These are phyloP conservation scores for Rhododendron molle DNA, from an alignment of 148 eudicot species.

Conservation along the genomic window DNA sequence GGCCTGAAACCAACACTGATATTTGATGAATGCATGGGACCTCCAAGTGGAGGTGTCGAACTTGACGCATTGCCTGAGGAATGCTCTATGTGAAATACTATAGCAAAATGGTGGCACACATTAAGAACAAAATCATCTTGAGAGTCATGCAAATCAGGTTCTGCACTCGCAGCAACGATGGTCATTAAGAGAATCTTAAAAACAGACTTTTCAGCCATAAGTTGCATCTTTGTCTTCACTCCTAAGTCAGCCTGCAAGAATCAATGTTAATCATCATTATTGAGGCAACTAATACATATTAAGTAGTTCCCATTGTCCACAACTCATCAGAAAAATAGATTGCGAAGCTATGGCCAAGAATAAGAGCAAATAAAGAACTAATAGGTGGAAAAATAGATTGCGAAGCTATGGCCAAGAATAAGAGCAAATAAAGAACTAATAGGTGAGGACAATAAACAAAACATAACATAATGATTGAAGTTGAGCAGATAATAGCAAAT, in stretches of 20 bases:
- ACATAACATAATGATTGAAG: neutral
- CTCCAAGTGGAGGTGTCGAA: constrained; percentile 45
- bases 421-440: neutral
- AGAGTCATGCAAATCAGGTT: constrained; percentile 63
- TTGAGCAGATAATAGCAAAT: neutral
- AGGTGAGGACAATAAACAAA: neutral
- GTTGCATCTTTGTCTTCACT: constrained; percentile 98
- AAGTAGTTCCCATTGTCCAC: neutral
- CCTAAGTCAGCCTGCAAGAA: constrained; percentile 82
- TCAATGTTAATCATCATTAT: neutral
- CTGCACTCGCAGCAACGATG: constrained; percentile 83
- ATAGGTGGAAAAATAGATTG: neutral
- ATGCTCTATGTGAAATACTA: constrained; percentile 73
- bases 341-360: neutral
- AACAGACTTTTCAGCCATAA: constrained; percentile 93
- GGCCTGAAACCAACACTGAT: constrained; percentile 37
- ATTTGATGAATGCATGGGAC: constrained; percentile 45
- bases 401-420: neutral
- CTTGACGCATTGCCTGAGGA: constrained; percentile 37
- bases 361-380: neutral
- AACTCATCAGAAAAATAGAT: neutral
- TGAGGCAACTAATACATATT: neutral
- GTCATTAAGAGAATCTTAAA: constrained; percentile 93
- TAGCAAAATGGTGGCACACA: constrained; percentile 89
- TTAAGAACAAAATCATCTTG: constrained; percentile 73